These are phyloP conservation scores for Chenopodium quinoa DNA, from an alignment of 148 eudicot species.

Conservation along the genomic window DNA sequence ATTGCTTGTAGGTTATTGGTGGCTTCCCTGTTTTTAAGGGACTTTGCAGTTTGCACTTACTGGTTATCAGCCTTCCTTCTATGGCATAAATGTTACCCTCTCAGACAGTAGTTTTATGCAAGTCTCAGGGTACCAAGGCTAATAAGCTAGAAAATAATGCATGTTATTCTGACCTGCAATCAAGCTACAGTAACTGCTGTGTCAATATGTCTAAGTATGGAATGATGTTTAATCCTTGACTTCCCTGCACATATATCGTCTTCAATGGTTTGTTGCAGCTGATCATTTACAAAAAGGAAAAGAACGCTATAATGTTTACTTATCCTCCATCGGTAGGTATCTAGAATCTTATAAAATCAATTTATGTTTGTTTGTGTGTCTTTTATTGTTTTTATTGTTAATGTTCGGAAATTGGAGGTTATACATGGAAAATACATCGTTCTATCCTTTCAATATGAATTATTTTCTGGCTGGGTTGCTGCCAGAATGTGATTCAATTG, in stretches of 20 bases:
- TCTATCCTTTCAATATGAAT: neutral
- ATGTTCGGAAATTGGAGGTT: neutral
- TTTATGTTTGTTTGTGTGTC: no score
- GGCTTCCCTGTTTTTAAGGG: no score
- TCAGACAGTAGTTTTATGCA: neutral
- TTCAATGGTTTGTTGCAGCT: constrained; percentile 74
- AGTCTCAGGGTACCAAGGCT: neutral
- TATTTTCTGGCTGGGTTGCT: neutral
- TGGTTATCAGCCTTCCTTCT: no score
- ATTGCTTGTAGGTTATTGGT: no score
- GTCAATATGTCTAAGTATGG: neutral
- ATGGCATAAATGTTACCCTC: neutral
- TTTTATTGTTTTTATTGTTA: neutral
- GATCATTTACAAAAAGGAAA: constrained; percentile 79
- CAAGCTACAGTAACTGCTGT: neutral
- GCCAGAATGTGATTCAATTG: neutral
- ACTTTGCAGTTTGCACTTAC: no score
- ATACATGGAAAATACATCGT: neutral
- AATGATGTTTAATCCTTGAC: constrained; percentile 54
- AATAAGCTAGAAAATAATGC: neutral
- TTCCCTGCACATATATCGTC: constrained; percentile 61
- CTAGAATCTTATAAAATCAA: neutral
- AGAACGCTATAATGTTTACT: constrained; percentile 85
- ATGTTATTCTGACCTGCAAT: neutral
- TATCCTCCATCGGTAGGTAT: constrained; percentile 80